phyloP scores from a whole-genome alignment of 2,329 filamentous ascomycete species.

The Sphaerulina musiva region DNA sequence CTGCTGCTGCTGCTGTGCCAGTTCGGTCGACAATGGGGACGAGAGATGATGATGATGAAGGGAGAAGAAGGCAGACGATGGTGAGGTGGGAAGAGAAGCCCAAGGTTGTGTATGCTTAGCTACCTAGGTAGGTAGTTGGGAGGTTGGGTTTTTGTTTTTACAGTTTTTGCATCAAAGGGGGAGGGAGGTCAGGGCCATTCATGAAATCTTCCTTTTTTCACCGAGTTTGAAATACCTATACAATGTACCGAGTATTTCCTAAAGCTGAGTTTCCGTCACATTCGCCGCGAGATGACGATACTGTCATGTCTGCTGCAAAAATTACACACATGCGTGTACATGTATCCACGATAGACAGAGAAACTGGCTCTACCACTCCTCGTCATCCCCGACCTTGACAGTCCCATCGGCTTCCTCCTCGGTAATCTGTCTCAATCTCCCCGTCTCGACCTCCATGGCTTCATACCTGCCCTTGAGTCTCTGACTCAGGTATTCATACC shows the following conservation, averaged over 20 bases:
- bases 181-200: too few species aligned
- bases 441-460: constrained; percentile 20
- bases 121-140: neutral
- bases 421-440: constrained; percentile 24
- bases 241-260: too few species aligned
- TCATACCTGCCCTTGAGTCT: constrained; percentile 18
- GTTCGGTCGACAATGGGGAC: neutral
- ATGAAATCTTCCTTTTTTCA: too few species aligned
- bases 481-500: constrained; percentile 18
- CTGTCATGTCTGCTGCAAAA: too few species aligned
- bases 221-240: too few species aligned
- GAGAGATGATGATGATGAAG: neutral
- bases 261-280: too few species aligned
- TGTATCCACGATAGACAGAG: too few species aligned
- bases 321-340: too few species aligned
- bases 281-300: too few species aligned
- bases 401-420: constrained; percentile 23
- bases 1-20: too few species aligned
- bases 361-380: neutral
- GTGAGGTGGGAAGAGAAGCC: constrained; percentile 5
- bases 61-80: neutral
- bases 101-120: constrained; percentile 2
- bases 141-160: too few species aligned
- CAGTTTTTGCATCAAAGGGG: too few species aligned
- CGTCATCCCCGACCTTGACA: constrained; percentile 1